Evolutionary conservation across 371 early-diverging fungal genomes (phyloP), one percentile per base, ranked within the genome.

Genomic region (Enterocytospora artemiae): DNA sequence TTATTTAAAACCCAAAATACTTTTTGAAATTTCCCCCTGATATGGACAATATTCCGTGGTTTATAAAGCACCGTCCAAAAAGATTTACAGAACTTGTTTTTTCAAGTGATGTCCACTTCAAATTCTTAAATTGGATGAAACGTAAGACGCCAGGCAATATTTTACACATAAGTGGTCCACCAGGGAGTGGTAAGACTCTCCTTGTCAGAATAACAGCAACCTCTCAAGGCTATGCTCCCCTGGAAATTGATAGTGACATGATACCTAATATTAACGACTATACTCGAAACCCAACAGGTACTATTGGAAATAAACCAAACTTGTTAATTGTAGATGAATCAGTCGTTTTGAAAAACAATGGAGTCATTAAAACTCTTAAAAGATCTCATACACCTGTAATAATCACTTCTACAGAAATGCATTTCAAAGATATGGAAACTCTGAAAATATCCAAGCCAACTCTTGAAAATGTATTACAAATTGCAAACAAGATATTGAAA

Each of bases 51-150:
- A 12, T 27, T 5, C 30, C 53, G 24, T 53, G 53, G 53, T 27
- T 33, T 7, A 30, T 27, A 14, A 53, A 53, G 31, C 31, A 53
- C 31, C 20, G 22, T 12, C 53, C 53, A 27, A 28, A 5, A 4
- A 53, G 22, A 53, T 53, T 53, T 33, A 53, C 53, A 31, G 53
- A 33, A 27, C 53, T 53, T 14, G 9, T 28, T 16, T 53, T 53
- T 22, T 4, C 53, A 4, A 31, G 31, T 31, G 32, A 53, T 16
- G 9, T 31, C 4, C 30, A 31, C 9, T 27, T 53, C 32, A 7
- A 53, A 53, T 5, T 30, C 4, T 30, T 53, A 27, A 20, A 53
- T 16, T 53, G 53, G 53, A 12, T 53, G 9, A 53, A 31, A 32
- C 20, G 31, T 22, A 31, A 7, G 7, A 9, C 20, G n/a, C 5